Evolutionary conservation across 2,329 filamentous ascomycete genomes (phyloP), one percentile per base, ranked within the genome.

Genomic region (Ophiocordyceps camponoti-leonardi): DNA sequence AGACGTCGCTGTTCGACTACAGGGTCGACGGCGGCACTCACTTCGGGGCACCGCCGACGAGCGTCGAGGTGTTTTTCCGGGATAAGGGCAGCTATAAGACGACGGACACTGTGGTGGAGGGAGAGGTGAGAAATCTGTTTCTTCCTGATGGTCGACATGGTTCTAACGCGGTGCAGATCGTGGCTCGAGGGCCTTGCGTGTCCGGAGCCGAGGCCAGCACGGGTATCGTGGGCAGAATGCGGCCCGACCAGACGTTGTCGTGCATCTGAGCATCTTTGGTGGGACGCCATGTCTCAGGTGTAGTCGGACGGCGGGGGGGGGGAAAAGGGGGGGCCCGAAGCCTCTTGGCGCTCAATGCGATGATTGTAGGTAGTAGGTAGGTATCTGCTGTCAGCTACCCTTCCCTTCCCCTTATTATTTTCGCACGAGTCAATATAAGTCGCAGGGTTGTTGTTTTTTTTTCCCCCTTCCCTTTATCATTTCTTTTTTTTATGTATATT

Each of bases 1-100:
- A 96, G 65, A 94, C 85, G 8, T 80, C 85, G 49, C 72, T 88
- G 37, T 93, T 85, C 57, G 90, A 96, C 59, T 96, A 96, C 61
- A 71, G 90, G 52, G 70, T 72, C 49, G 65, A 62, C 35, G 61
- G 60, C 39, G 58, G 61, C 41, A 54, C 58, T 51, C 87, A 94
- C 60, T 94, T 96, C 56, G 92, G 92, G 3, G 71, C 82, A 11
- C 88, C 90, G 2, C 58, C 92, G 39, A 85, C 82, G 50, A 82
- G 79, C 53, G 73, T 90, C 1, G 90, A 96, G 65, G 61, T 95
- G 37, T 74, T 83, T 55, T 60, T 94, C 49, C 74, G 71, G 53
- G 81, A 86, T 56, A 77, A 67, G 30, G 66, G 66, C 6, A 62
- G 65, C 31, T 65, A 75, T 50, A 79, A 76, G 61, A 81, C 79